phyloP scores from a whole-genome alignment of 2,329 filamentous ascomycete species.

The Penicillium sp. region DNA sequence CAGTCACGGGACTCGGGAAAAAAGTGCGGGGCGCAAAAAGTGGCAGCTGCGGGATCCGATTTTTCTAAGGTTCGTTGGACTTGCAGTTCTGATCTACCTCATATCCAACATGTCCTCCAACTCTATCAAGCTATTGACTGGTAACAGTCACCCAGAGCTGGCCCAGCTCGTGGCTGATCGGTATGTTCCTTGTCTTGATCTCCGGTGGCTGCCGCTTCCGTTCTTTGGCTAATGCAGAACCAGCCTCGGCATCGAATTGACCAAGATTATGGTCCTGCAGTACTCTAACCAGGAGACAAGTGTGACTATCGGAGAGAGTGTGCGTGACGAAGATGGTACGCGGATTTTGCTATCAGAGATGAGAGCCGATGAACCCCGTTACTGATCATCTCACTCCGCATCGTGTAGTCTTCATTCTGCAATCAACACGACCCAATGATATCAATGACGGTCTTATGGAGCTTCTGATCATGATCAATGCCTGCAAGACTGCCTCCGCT shows the following conservation, averaged over 20 bases:
- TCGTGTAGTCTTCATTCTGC: slow-evolving; percentile 76
- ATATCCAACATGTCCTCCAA: slow-evolving; percentile 58
- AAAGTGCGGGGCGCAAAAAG: slow-evolving; percentile 24
- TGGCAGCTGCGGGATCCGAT: slow-evolving; percentile 19
- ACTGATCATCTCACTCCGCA: slow-evolving; percentile 12
- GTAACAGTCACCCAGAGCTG: slow-evolving; percentile 68
- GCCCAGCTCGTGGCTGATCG: slow-evolving; percentile 64
- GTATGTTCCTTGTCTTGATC: slow-evolving; percentile 40
- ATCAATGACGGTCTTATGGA: slow-evolving; percentile 99
- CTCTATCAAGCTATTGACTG: slow-evolving; percentile 69
- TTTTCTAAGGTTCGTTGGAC: slow-evolving; percentile 16
- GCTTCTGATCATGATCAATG: slow-evolving; percentile 95
- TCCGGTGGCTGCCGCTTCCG: neutral
- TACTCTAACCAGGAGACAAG: slow-evolving; percentile 59
- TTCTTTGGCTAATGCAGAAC: neutral
- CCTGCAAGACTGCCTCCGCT: slow-evolving; percentile 78
- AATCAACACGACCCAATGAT: slow-evolving; percentile 89
- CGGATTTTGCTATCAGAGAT: slow-evolving; percentile 13
- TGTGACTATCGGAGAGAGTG: slow-evolving; percentile 91
- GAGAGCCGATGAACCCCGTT: neutral
- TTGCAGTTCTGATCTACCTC: slow-evolving; percentile 5
- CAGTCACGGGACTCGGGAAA: slow-evolving; percentile 21
- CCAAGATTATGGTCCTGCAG: slow-evolving; percentile 63
- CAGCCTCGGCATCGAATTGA: slow-evolving; percentile 62
- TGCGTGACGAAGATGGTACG: slow-evolving; percentile 86